Evolutionary conservation across 805 yeast genomes (phyloP), one percentile per base, ranked within the genome.

Genomic region (Candida parachauliodes): DNA sequence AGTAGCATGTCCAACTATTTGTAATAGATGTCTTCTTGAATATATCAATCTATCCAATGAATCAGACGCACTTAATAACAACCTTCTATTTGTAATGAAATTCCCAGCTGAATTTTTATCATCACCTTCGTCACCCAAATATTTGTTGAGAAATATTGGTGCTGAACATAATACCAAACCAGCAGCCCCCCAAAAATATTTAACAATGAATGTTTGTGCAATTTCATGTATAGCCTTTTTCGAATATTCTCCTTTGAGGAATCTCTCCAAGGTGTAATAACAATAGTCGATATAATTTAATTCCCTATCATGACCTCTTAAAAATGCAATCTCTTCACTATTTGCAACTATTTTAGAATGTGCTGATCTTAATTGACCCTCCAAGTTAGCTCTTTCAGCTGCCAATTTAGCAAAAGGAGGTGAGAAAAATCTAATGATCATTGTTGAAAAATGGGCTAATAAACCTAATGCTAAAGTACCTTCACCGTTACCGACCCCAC

Each of bases 151-250:
- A 55, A 89, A 89, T 2, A 88, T 84, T 5, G 98, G 97, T 3
- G 89, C 79, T 2, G 96, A 80, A 60, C 97, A 89, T 33, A 89
- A 69, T 1, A 81, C 76, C 42, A 89, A 71, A 8, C 98, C 98
- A 22, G 93, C 87, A 2, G 96, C 98, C 44, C 98, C 98, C 89
- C 96, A 83, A 34, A 88, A 77, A 60, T 89, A 89, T 62, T 89
- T 89, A 44, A 89, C 89, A 37, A 88, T 79, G 51, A 88, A 89
- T 34, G 83, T 86, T 48, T 91, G 93, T 2, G 91, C 84, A 48
- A 86, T 76, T 53, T 88, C 88, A 60, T 88, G 91, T 18, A 83
- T 58, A 20, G 91, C 81, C 64, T 82, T 72, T 49, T 85, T 81
- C 62, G 84, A 77, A 45, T 83, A 74, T 53, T 84, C 89, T 62